A percentile compares a stretch with the other conserved stretches of the same genome.
phyloP scores from a whole-genome alignment of 306 rosid species.

The Cucurbita maxima region DNA sequence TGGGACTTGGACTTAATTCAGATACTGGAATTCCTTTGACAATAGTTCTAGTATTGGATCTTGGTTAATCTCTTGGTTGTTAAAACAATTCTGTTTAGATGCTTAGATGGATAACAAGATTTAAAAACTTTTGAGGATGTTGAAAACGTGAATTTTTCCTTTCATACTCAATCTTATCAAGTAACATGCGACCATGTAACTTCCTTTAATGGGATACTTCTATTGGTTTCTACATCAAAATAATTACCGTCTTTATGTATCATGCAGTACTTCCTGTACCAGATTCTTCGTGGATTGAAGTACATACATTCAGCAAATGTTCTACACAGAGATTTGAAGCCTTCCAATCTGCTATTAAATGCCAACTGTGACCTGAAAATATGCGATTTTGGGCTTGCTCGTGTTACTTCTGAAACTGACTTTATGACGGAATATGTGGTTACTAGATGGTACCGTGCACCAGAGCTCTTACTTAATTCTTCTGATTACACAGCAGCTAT shows the following conservation, averaged over 20 bases:
- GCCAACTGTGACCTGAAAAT: conserved; percentile 94
- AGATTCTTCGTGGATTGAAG: conserved; percentile 92
- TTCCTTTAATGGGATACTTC: neutral
- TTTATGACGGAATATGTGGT: conserved; percentile 96
- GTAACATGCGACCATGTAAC: neutral
- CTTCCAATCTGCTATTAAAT: conserved; percentile 86
- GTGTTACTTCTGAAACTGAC: conserved; percentile 94
- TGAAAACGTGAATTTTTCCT: neutral
- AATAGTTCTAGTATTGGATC: neutral
- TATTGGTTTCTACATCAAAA: neutral
- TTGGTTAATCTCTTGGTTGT: neutral
- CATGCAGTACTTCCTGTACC: conserved; percentile 84
- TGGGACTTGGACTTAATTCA: neutral
- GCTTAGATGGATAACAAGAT: neutral
- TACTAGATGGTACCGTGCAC: conserved; percentile 97
- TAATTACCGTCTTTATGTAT: neutral
- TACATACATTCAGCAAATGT: conserved; percentile 96
- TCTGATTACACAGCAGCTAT: conserved; percentile 96
- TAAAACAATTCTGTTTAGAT: neutral
- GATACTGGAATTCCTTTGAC: neutral
- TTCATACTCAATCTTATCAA: neutral
- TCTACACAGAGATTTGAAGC: conserved; percentile 87
- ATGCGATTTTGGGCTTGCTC: conserved; percentile 94
- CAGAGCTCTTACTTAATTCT: conserved; percentile 81
- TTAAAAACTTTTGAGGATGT: neutral